Percentiles rank a stretch among this genome's conserved stretches.
Conservation (phyloP, 176 grass and related monocot genomes). For the Oryza coarctata region DNA sequence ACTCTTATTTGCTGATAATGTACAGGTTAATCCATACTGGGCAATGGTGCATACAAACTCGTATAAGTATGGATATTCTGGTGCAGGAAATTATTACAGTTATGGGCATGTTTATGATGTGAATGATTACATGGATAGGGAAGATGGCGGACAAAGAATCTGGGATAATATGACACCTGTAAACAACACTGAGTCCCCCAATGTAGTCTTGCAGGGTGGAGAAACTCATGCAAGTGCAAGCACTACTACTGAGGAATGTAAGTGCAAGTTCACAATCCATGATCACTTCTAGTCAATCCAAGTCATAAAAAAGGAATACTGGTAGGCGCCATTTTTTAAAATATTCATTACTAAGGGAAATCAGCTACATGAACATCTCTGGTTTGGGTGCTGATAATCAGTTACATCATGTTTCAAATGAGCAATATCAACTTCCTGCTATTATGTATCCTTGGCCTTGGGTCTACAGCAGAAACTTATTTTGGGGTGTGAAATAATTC, state of each 20-base stretch:
- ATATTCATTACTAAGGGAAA: not conserved
- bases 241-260: constrained; percentile 69
- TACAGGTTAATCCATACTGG: constrained; percentile 90
- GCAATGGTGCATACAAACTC: constrained; percentile 83
- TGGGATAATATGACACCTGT: constrained; percentile 63
- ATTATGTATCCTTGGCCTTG: not conserved
- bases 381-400: not conserved
- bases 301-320: constrained; percentile 5
- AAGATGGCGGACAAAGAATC: constrained; percentile 65
- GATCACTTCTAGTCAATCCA: not conserved
- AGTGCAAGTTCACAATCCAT: constrained; percentile 33
- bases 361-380: constrained; percentile 4
- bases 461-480: not conserved
- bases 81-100: constrained; percentile 70
- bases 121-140: constrained; percentile 72
- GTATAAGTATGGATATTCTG: constrained; percentile 88
- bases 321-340: constrained; percentile 7
- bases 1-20: constrained; percentile 17
- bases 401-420: not conserved
- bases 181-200: constrained; percentile 51
- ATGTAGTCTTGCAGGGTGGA: constrained; percentile 38
- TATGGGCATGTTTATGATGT: constrained; percentile 69
- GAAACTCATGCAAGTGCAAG: constrained; percentile 46
- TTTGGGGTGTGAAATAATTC: not conserved
- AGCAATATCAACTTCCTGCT: not conserved